Conservation (phyloP, 2,329 filamentous ascomycete species). For the Epichloe glyceriae region DNA sequence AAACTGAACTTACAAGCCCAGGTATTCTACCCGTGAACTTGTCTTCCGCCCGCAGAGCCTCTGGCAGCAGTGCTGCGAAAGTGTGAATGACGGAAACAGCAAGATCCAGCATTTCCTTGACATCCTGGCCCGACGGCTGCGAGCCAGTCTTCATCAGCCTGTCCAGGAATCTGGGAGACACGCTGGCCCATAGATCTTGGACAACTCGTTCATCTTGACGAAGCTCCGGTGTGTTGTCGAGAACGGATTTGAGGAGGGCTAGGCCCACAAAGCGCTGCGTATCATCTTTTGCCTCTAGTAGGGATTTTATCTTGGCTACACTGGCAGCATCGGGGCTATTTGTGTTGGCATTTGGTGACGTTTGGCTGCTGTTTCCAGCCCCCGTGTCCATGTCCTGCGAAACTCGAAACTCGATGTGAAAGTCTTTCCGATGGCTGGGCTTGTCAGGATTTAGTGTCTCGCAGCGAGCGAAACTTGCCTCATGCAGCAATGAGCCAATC, state of each 20-base stretch:
- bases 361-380: neutral
- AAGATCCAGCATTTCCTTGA: slow-evolving; percentile 48
- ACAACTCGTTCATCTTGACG: slow-evolving; percentile 33
- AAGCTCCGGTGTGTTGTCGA: slow-evolving; percentile 46
- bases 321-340: slow-evolving; percentile 9
- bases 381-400: neutral
- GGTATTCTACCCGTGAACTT: slow-evolving; percentile 41
- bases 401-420: neutral
- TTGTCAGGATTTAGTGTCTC: no score
- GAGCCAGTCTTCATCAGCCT: slow-evolving; percentile 45
- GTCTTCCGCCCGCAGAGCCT: slow-evolving; percentile 27
- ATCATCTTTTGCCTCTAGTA: slow-evolving; percentile 49
- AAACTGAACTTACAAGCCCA: slow-evolving; percentile 36
- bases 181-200: slow-evolving; percentile 41
- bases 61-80: slow-evolving; percentile 45
- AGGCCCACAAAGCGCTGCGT: slow-evolving; percentile 57
- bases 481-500: neutral
- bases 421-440: neutral
- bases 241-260: slow-evolving; percentile 50
- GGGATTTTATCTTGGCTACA: slow-evolving; percentile 35
- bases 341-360: neutral
- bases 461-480: no score
- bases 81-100: slow-evolving; percentile 50
- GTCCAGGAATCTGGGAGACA: slow-evolving; percentile 52
- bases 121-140: slow-evolving; percentile 27